phyloP scores from a whole-genome alignment of 331 rosid species.

The Telfairia occidentalis region DNA sequence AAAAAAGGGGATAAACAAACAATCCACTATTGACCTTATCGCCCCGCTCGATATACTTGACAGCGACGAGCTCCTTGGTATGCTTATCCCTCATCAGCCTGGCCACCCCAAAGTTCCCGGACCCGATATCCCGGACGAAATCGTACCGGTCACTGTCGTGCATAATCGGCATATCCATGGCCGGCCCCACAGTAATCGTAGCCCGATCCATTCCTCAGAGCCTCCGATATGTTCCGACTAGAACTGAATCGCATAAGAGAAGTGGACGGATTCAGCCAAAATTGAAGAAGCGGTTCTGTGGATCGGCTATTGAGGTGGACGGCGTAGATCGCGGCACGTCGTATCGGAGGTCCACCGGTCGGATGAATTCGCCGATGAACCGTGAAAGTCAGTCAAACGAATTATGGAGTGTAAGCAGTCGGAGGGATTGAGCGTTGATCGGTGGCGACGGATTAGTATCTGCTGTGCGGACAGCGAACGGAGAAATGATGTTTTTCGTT shows the following conservation, averaged over 20 bases:
- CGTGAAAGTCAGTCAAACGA: neutral
- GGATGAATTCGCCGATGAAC: neutral
- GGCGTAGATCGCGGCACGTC: neutral
- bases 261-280: neutral
- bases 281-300: neutral
- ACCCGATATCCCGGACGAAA: conserved; percentile 69
- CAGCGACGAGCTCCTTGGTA: conserved; percentile 83
- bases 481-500: neutral
- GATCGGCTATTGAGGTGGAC: neutral
- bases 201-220: conserved; percentile 52
- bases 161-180: conserved; percentile 74
- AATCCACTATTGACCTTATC: conserved; percentile 45
- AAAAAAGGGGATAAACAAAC: neutral
- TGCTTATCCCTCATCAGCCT: conserved; percentile 82
- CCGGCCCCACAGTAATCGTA: conserved; percentile 45
- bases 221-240: conserved; percentile 10
- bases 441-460: conserved; percentile 12
- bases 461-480: neutral
- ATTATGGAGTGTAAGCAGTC: neutral
- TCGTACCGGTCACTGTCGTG: conserved; percentile 90
- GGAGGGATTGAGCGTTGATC: conserved; percentile 7
- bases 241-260: conserved; percentile 30
- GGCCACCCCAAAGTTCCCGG: conserved; percentile 86
- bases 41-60: conserved; percentile 85
- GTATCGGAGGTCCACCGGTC: neutral